These are phyloP conservation scores for Lichtheimia ornata DNA, from an alignment of 371 early-diverging fungal species.

Conservation along the genomic window DNA sequence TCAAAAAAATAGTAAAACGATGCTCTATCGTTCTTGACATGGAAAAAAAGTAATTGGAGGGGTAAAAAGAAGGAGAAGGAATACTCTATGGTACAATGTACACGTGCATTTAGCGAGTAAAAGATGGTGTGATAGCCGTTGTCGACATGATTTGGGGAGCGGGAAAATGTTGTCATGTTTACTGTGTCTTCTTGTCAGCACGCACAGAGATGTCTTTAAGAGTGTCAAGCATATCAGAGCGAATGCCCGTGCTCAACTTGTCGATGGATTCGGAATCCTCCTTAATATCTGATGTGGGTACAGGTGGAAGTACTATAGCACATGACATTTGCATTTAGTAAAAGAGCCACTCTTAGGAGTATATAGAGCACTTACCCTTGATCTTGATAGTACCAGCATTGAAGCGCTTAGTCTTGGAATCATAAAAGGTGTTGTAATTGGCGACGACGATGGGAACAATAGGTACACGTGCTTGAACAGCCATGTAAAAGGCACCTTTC, in stretches of 20 bases:
- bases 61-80: background rate
- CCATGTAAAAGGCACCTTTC: slow-evolving; percentile 91
- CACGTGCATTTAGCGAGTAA: background rate
- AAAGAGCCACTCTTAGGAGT: too few species aligned
- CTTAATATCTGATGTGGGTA: slow-evolving; percentile 62
- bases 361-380: slow-evolving; percentile 49
- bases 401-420: slow-evolving; percentile 61
- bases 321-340: too few species aligned
- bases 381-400: slow-evolving; percentile 71
- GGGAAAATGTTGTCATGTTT: background rate
- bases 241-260: slow-evolving; percentile 61
- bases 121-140: background rate
- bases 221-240: slow-evolving; percentile 74
- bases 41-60: background rate
- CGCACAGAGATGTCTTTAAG: slow-evolving; percentile 64
- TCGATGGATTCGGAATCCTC: slow-evolving; percentile 74
- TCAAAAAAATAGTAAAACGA: slow-evolving; percentile 2
- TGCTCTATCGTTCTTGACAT: background rate
- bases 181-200: slow-evolving; percentile 28
- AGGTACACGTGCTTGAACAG: slow-evolving; percentile 84
- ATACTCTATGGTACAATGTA: background rate
- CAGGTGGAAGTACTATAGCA: slow-evolving; percentile 70
- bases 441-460: slow-evolving; percentile 89
- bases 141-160: background rate
- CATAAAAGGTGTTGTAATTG: slow-evolving; percentile 77